Base-by-base conservation (phyloP, 345 rosid species). In the Syzygium aromaticum region DNA sequence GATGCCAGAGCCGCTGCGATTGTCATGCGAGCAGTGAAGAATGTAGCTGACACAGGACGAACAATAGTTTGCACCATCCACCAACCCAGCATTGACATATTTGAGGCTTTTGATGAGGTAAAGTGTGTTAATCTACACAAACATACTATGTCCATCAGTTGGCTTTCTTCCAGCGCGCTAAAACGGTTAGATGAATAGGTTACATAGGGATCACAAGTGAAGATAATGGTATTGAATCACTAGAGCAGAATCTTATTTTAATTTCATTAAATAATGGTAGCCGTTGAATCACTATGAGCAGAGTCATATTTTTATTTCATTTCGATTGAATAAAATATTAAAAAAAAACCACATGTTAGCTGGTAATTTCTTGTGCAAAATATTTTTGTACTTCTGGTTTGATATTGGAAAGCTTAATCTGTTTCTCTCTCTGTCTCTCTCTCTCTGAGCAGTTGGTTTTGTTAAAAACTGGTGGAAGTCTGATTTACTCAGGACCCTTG, bases 1-100 rank as follows among this genome's bases (percentile, higher is more conserved):
- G 98, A 96, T 87, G 98, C 98, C 83, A 92, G 97, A 92, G 92
- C 98, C 8, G 98, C 98, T 3, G 98, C 98, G 77, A 93, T 96
- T 78, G 98, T 95, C 78, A 93, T 95, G 96, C 89, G 98, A 88
- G 95, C 94, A 73, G 97, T 94, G 90, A 96, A 94, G 90, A 96
- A 95, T 87, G 89, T 95, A 1, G 97, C 90, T n/a, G 95, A 94
- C 19, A 96, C 97, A 12, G 98, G 98, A 86, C 90, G 98, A 90
- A 96, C 98, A 52, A 91, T 95, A 15, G 97, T 96, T 17, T 96
- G 98, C 90, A 96, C 98, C 49, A 94, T 94, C 86, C 98, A 96
- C 86, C 98, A 96, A 84, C 98, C 98, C 8, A 96, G 98, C 85
- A 94, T 96, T 56, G 96, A 95, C 84, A 94, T 96, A 67, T 96